Evolutionary conservation across 495 filamentous ascomycete species (phyloP), one percentile per base, ranked within the genome.

Genomic region (Tuber melanosporum): DNA sequence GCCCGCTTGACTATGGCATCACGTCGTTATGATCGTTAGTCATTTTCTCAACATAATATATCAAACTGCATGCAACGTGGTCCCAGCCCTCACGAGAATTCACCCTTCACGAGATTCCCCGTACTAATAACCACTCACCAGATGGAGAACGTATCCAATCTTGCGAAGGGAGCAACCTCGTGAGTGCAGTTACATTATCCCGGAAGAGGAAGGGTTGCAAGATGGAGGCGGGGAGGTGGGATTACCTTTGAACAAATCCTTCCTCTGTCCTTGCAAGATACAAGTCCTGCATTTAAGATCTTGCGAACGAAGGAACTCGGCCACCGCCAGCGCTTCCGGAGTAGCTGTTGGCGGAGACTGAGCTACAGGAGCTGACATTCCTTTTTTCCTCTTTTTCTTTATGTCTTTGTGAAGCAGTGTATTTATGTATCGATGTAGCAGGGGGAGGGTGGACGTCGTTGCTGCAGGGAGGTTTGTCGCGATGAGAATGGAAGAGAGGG

Each of bases 191-290:
- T 26, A 22, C 44, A 42, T 32, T 41, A 76, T 10, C 32, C 20
- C 14, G 36, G 42, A 70, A 73, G 47, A 41, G 46, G 14, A 74
- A 72, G 36, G 45, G 17, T 19, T 70, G 47, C 26, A 66, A 22
- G 14, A n/a, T 7, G 19, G 32, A 71, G 49, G 19, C n/a, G 52
- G 8, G 49, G 49, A 12, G 6, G 22, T 26, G 26, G 62, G 19
- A 73, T 74, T 85, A 97, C 95, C 92, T 88, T 92, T 93, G 86
- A 99, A 98, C 91, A 99, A 94, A 78, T 99, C 95, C 86, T 97
- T 98, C 76, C 96, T 88, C 87, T 98, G 95, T 78, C 95, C 96
- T 81, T 98, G 94, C 79, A 97, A 87, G 76, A 99, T 96, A 85
- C 92, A 94, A 43, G 95, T 97, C 79, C 96, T 88, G 69, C 90